Evolutionary conservation across 192 early-diverging fungal genomes (phyloP).

Genomic region (Backusella liffmaniae): DNA sequence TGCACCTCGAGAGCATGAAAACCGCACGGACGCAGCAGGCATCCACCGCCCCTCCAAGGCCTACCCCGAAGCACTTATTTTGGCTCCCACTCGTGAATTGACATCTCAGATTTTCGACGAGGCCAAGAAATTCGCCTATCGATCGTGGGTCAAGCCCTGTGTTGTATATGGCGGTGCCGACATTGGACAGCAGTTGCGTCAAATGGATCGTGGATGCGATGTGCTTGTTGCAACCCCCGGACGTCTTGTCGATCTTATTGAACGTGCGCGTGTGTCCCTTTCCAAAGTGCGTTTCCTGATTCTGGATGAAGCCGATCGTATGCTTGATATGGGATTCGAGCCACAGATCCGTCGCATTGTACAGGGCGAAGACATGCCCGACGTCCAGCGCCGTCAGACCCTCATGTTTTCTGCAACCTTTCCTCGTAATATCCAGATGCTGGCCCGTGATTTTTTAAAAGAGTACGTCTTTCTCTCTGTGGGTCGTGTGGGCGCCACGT

Average conservation of each 20-base stretch:
- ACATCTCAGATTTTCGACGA: constrained; percentile 95
- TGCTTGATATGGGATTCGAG: constrained; percentile 96
- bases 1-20: not conserved
- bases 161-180: constrained; percentile 96
- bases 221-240: constrained; percentile 96
- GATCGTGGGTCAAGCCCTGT: constrained; percentile 90
- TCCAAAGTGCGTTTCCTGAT: constrained; percentile 84
- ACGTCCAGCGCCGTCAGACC: constrained; percentile 81
- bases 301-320: constrained; percentile 95
- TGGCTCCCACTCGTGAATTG: constrained; percentile 95
- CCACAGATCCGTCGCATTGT: constrained; percentile 90
- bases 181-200: constrained; percentile 83
- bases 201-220: constrained; percentile 92
- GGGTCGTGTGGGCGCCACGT: constrained; percentile 91
- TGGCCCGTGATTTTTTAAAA: constrained; percentile 83
- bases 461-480: constrained; percentile 87
- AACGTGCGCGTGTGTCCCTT: constrained; percentile 75
- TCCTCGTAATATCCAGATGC: constrained; percentile 83
- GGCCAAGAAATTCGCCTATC: constrained; percentile 78
- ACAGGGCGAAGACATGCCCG: constrained; percentile 71
- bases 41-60: constrained; percentile 52
- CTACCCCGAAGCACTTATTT: constrained; percentile 78
- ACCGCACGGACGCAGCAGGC: not conserved
- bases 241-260: constrained; percentile 89
- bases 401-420: constrained; percentile 97